These are phyloP conservation scores for Cladophialophora immunda DNA, from an alignment of 2,329 filamentous ascomycete species.

Conservation along the genomic window DNA sequence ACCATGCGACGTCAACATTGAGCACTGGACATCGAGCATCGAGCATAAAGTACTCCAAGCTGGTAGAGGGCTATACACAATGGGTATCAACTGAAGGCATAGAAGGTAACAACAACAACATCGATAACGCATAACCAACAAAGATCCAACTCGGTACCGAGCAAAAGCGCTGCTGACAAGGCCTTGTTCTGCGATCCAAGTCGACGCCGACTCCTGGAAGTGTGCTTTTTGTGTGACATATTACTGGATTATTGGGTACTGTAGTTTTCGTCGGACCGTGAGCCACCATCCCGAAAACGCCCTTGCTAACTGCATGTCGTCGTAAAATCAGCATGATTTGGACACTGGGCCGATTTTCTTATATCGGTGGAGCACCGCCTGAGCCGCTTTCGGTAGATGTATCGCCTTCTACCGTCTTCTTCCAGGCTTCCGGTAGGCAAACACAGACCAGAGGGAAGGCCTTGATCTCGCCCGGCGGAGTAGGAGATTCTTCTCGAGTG, in stretches of 20 bases:
- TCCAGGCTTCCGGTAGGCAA: conserved; percentile 94
- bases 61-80: conserved; percentile 24
- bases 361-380: conserved; percentile 37
- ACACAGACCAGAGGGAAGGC: conserved; percentile 97
- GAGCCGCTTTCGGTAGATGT: conserved; percentile 72
- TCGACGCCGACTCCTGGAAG: conserved; percentile 14
- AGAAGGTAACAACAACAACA: conserved; percentile 20
- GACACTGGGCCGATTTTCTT: conserved; percentile 19
- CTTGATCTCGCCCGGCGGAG: conserved; percentile 84
- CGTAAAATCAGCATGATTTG: conserved; percentile 32
- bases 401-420: conserved; percentile 94
- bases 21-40: not conserved
- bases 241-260: conserved; percentile 39
- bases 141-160: conserved; percentile 16
- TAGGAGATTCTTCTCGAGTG: conserved; percentile 67
- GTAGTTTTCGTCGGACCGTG: conserved; percentile 28
- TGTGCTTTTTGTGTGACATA: conserved; percentile 29
- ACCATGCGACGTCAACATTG: conserved; percentile 6
- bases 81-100: conserved; percentile 35
- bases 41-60: conserved; percentile 5
- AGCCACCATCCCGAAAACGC: conserved; percentile 32
- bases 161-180: conserved; percentile 17
- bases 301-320: conserved; percentile 37
- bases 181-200: conserved; percentile 16
- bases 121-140: conserved; percentile 16